These are phyloP conservation scores for Rhizopogon sp. DNA, from an alignment of 768 basidiomycete genomes.

Conservation along the genomic window DNA sequence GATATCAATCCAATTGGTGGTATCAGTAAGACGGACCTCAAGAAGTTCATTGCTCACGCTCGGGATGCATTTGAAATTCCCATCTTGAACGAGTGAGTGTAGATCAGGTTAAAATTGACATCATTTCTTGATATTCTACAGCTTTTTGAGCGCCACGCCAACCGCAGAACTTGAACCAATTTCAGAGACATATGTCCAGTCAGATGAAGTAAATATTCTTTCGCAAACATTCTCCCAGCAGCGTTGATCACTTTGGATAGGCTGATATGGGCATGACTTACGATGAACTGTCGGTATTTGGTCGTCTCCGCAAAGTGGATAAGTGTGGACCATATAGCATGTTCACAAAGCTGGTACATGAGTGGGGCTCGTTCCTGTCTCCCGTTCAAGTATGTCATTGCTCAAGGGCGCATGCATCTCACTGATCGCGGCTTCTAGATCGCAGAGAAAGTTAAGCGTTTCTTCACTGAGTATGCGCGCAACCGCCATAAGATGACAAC, in stretches of 20 bases:
- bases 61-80: conserved; percentile 77
- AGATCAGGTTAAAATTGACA: neutral
- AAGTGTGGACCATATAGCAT: conserved; percentile 98
- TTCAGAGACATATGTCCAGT: conserved; percentile 89
- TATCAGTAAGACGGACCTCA: conserved; percentile 96
- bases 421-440: conserved; percentile 47
- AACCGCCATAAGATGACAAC: conserved; percentile 99
- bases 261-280: conserved; percentile 99
- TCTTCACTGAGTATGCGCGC: conserved; percentile 95
- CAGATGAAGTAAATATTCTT: conserved; percentile 70
- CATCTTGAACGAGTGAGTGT: conserved; percentile 63
- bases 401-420: neutral
- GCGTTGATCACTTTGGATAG: conserved; percentile 30
- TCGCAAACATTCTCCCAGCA: neutral
- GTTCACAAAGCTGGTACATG: conserved; percentile 91
- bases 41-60: conserved; percentile 90
- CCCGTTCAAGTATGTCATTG: conserved; percentile 61
- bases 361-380: conserved; percentile 86
- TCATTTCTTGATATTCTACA: conserved; percentile 24
- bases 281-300: conserved; percentile 91
- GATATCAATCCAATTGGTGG: conserved; percentile 98
- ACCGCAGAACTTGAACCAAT: conserved; percentile 97
- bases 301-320: conserved; percentile 89
- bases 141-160: conserved; percentile 88
- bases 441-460: conserved; percentile 94